A percentile compares a stretch with the other conserved stretches of the same genome.
Evolutionary conservation across 1,284 basidiomycete genomes (phyloP).

Genomic region (Kwoniella shivajii): DNA sequence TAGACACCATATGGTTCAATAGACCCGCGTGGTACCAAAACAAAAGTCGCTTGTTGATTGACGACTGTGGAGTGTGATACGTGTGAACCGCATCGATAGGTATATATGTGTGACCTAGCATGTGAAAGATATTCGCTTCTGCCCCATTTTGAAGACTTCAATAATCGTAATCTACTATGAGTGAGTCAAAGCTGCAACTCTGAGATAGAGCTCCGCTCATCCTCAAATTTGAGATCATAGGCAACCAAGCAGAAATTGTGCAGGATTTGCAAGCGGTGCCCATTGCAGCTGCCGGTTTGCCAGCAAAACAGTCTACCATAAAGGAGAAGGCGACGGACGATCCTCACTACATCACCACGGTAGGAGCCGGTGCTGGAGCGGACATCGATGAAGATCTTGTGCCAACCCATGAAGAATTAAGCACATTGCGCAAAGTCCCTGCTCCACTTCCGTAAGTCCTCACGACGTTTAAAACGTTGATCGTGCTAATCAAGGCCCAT

Average conservation of each 20-base stretch:
- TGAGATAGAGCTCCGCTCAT: background rate
- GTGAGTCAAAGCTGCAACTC: background rate
- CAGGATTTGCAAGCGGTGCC: constrained; percentile 36
- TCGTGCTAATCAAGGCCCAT: background rate
- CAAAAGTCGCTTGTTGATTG: no score
- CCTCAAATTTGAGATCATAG: no score
- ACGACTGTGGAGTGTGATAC: no score
- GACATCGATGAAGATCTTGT: constrained; percentile 5
- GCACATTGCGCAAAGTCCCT: constrained; percentile 14
- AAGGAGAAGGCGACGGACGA: constrained; percentile 15
- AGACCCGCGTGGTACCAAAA: no score
- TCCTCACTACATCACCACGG: constrained; percentile 4
- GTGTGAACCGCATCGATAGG: no score
- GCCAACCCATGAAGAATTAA: constrained; percentile 17
- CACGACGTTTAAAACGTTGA: background rate
- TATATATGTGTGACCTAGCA: no score
- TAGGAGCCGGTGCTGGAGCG: constrained; percentile 9
- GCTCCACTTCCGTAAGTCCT: constrained; percentile 4
- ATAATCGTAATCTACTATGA: background rate
- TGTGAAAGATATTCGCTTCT: no score
- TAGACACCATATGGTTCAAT: no score
- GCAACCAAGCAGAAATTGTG: constrained; percentile 17
- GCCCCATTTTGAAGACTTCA: no score
- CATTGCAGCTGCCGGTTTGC: constrained; percentile 21
- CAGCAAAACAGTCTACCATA: constrained; percentile 7